A percentile compares a stretch with the other conserved stretches of the same genome.
These are phyloP conservation scores for Teratosphaeria nubilosa DNA, from an alignment of 2,329 filamentous ascomycete species.

Conservation along the genomic window DNA sequence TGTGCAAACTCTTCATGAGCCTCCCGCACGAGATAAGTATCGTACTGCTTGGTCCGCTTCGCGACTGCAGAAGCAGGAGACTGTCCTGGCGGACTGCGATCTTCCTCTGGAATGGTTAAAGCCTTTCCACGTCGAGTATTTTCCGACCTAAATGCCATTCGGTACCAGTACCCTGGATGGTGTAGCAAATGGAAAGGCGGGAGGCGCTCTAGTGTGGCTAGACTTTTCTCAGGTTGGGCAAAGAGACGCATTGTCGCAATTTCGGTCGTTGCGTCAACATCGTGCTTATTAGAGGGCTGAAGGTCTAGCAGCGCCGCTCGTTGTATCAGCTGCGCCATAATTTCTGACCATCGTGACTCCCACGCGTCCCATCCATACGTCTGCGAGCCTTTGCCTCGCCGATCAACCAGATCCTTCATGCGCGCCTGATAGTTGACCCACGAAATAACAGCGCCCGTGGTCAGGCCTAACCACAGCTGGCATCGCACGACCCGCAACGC, in stretches of 20 bases:
- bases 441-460: conserved; percentile 66
- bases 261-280: conserved; percentile 7
- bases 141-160: conserved; percentile 43
- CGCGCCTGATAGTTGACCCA: conserved; percentile 71
- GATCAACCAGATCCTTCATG: conserved; percentile 67
- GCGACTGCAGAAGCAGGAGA: conserved; percentile 46
- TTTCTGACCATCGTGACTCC: conserved; percentile 63
- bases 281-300: conserved; percentile 8
- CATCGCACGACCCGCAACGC: conserved; percentile 74
- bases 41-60: conserved; percentile 44
- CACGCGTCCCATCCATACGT: conserved; percentile 94
- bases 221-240: conserved; percentile 41
- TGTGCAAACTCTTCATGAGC: conserved; percentile 45
- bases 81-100: conserved; percentile 45
- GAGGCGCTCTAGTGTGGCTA: conserved; percentile 39
- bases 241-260: conserved; percentile 24
- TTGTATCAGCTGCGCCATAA: conserved; percentile 51
- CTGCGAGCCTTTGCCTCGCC: conserved; percentile 70
- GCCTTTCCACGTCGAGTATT: conserved; percentile 42
- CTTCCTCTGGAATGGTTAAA: conserved; percentile 48
- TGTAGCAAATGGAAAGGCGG: conserved; percentile 50
- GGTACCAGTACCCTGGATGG: conserved; percentile 53
- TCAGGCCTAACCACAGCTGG: conserved; percentile 67
- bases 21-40: conserved; percentile 51
- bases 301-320: conserved; percentile 42